Evolutionary conservation across 805 yeast species (phyloP).

Genomic region (Cyberlindnera saturnus): DNA sequence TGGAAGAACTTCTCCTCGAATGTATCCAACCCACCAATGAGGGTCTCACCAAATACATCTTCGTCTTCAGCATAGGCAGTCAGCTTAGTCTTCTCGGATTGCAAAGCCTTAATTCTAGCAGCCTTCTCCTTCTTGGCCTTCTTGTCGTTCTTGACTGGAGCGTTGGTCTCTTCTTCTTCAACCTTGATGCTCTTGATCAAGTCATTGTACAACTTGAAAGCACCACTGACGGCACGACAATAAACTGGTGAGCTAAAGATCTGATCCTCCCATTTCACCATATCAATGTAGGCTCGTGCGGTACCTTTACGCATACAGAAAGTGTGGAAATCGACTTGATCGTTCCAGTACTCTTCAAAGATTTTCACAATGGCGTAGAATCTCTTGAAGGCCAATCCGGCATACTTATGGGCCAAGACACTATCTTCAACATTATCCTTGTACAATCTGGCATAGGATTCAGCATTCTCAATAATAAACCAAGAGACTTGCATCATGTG

Average conservation of each 20-base stretch:
- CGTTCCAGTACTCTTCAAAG: conserved; percentile 66
- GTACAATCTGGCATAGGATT: conserved; percentile 64
- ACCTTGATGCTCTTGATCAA: conserved; percentile 15
- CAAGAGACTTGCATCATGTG: conserved; percentile 89
- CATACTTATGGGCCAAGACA: conserved; percentile 38
- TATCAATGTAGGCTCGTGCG: conserved; percentile 71
- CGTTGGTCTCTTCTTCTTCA: conserved; percentile 6
- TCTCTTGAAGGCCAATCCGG: conserved; percentile 79
- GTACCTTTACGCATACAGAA: conserved; percentile 90
- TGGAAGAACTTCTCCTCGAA: conserved; percentile 38
- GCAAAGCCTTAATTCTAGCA: conserved; percentile 43
- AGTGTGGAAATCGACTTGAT: conserved; percentile 92
- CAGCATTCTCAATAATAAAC: conserved; percentile 82
- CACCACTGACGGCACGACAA: conserved; percentile 63
- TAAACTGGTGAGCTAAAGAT: conserved; percentile 66
- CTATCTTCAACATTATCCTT: conserved; percentile 29
- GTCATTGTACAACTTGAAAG: conserved; percentile 46
- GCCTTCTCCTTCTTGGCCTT: conserved; percentile 44
- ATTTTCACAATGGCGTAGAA: conserved; percentile 59
- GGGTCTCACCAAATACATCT: conserved; percentile 54
- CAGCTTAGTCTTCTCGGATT: conserved; percentile 41
- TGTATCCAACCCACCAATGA: conserved; percentile 33
- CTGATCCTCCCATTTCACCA: conserved; percentile 78
- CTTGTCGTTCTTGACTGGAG: conserved; percentile 43
- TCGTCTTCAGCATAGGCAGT: conserved; percentile 39